Evolutionary conservation across 1,284 basidiomycete genomes (phyloP).

Genomic region (Marasmius sp.): DNA sequence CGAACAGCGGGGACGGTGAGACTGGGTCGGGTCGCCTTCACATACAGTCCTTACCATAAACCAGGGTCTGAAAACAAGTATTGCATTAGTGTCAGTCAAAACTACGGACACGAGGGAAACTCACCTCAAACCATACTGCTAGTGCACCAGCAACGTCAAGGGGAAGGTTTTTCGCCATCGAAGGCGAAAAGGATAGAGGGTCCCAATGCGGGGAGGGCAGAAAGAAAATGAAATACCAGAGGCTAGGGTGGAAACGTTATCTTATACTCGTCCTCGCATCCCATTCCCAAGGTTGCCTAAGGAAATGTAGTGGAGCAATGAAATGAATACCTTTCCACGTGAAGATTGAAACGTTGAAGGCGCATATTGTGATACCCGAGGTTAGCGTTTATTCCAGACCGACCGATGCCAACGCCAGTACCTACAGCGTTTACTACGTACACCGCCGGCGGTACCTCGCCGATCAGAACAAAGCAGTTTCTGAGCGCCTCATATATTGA

Average conservation of each 20-base stretch:
- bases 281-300: too few relatives aligned
- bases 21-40: neutral
- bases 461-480: too few relatives aligned
- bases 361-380: too few relatives aligned
- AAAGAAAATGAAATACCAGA: neutral
- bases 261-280: too few relatives aligned
- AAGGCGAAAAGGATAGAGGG: neutral
- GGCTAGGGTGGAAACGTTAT: neutral
- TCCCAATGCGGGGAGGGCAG: neutral
- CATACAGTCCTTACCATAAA: slow-evolving; percentile 9
- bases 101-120: neutral
- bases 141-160: slow-evolving; percentile 14
- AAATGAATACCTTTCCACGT: too few relatives aligned
- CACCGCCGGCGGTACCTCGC: too few relatives aligned
- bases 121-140: slow-evolving; percentile 18
- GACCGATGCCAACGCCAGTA: too few relatives aligned
- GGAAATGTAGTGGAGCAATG: too few relatives aligned
- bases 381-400: too few relatives aligned
- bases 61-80: slow-evolving; percentile 3
- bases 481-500: too few relatives aligned
- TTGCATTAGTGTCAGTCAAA: neutral
- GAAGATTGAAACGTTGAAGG: too few relatives aligned
- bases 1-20: neutral
- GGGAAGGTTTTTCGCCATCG: slow-evolving; percentile 3
- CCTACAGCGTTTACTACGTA: too few relatives aligned